phyloP scores from a whole-genome alignment of 805 yeast species.

The Wickerhamomyces xylosicus region DNA sequence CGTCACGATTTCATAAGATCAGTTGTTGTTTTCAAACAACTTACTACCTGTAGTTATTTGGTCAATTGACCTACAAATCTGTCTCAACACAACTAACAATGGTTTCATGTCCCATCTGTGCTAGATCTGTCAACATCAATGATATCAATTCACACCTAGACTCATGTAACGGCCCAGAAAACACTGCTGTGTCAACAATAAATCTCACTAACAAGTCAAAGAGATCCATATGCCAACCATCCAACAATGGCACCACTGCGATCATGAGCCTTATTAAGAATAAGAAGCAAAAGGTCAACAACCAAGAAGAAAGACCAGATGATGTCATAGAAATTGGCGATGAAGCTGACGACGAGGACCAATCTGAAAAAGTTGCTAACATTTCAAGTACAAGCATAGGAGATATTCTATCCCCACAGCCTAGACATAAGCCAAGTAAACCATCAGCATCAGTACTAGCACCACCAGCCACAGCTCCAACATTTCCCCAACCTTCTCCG shows the following conservation, averaged over 20 bases:
- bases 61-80: too few species aligned
- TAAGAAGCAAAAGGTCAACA: constrained; percentile 1
- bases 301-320: constrained; percentile 1
- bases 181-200: constrained; percentile 4
- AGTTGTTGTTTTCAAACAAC: too few species aligned
- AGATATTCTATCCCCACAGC: not conserved
- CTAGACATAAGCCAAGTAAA: not conserved
- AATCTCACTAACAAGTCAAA: too few species aligned
- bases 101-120: constrained; percentile 20
- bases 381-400: not conserved
- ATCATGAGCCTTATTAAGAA: too few species aligned
- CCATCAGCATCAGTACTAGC: not conserved
- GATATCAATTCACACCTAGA: constrained; percentile 17
- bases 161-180: constrained; percentile 11
- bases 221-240: too few species aligned
- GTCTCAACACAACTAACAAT: constrained; percentile 3
- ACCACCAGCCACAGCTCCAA: not conserved
- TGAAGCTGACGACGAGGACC: constrained; percentile 1
- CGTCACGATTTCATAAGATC: too few species aligned
- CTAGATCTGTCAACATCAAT: constrained; percentile 7
- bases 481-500: not conserved
- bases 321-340: constrained; percentile 12
- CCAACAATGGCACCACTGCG: not conserved
- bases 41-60: too few species aligned
- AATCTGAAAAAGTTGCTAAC: not conserved